These are phyloP conservation scores for Camellia granthamiana DNA, from an alignment of 148 eudicot species.

Conservation along the genomic window DNA sequence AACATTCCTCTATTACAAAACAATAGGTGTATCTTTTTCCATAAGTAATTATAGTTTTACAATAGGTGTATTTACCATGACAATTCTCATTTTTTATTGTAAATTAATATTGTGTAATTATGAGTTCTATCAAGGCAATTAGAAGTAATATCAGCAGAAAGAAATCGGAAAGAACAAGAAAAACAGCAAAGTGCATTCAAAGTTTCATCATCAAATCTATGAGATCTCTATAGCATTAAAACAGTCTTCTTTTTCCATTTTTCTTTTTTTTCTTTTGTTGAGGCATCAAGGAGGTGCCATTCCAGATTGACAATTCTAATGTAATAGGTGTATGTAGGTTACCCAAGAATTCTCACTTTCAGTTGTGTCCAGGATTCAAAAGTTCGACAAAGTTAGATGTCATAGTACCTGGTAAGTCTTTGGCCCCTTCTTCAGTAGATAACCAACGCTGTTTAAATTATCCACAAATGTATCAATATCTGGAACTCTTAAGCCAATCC, in stretches of 20 bases:
- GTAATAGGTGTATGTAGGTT: neutral
- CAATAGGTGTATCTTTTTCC: too few relatives aligned
- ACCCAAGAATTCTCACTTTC: neutral
- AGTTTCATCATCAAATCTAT: neutral
- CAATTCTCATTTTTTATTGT: neutral
- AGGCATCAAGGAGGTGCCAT: too few relatives aligned
- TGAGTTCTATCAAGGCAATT: neutral
- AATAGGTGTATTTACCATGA: too few relatives aligned
- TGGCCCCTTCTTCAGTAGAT: constrained; percentile 91
- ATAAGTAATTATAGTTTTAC: too few relatives aligned
- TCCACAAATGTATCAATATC: constrained; percentile 84
- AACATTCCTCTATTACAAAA: too few relatives aligned
- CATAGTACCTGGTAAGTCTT: constrained; percentile 77
- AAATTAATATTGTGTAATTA: neutral
- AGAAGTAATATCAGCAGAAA: neutral
- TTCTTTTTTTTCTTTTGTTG: too few relatives aligned
- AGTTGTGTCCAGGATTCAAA: neutral
- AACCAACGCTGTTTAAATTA: constrained; percentile 68
- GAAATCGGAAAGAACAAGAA: neutral
- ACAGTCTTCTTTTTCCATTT: too few relatives aligned
- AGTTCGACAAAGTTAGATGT: neutral
- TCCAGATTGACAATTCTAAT: too few relatives aligned
- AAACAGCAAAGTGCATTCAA: neutral
- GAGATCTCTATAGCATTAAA: too few relatives aligned
- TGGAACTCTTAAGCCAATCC: constrained; percentile 84